Evolutionary conservation across 2,329 filamentous ascomycete genomes (phyloP), one percentile per base, ranked within the genome.

Genomic region (Verticillium dahliae): DNA sequence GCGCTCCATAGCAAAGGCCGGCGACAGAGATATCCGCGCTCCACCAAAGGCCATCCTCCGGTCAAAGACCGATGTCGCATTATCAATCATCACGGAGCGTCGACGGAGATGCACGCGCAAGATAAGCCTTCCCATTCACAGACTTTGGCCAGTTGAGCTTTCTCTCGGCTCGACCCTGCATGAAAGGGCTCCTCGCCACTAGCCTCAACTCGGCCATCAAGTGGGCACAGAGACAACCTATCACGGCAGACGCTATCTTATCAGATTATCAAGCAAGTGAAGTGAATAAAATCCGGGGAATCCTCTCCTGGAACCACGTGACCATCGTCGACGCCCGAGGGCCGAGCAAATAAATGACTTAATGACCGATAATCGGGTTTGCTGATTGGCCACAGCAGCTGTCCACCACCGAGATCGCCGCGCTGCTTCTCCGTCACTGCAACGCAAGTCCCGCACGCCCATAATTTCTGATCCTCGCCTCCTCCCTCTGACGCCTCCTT

Each of bases 331-430:
- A 22, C n/a, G 45, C 64, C 27, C 64, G 64, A 65, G 64, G 60
- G 61, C 64, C 64, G 64, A 65, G 64, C 59, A 52, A 34, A 22
- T 39, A 39, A 39, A 60, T 60, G 58, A 60, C 58, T 60, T 60
- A 60, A 60, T 60, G 58, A 35, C 58, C 58, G 58, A 60, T 58
- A 58, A 58, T 58, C 57, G 57, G 57, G 38, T 50, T n/a, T 59
- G 54, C 35, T 61, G 52, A 65, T 65, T 65, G 64, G 64, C 56
- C 41, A 13, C 15, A 22, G 37, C 34, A 31, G 22, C 45, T 27
- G 55, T 18, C 57, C 62, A 64, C 58, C 61, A 62, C 64, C 64
- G 64, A 65, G 64, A 65, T 65, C 64, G 64, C 63, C 63, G 60
- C 45, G 18, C 56, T 54, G 27, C 58, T 59, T 55, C 62, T 62